Evolutionary conservation across 2,329 filamentous ascomycete genomes (phyloP).

Genomic region (Apiospora saccharicola): DNA sequence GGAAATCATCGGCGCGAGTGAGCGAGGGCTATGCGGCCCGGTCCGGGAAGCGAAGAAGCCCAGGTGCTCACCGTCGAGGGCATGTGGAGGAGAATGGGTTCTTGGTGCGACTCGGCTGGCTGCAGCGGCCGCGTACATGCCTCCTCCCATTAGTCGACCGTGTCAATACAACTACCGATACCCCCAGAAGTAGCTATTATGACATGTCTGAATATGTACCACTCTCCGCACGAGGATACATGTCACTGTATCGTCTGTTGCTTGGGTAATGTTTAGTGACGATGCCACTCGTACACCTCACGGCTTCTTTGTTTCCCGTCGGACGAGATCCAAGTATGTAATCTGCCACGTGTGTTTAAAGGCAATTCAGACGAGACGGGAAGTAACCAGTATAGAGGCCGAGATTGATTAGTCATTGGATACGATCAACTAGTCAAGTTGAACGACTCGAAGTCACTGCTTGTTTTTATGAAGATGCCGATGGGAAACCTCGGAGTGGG

Average conservation of each 20-base stretch:
- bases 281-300: neutral
- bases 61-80: neutral
- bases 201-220: neutral
- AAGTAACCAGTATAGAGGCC: neutral
- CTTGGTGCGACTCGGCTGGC: neutral
- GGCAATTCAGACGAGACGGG: neutral
- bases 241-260: neutral
- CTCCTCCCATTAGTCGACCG: neutral
- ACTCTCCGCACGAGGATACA: neutral
- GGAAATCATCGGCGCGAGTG: neutral
- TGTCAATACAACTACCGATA: neutral
- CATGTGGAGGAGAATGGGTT: neutral
- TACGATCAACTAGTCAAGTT: neutral
- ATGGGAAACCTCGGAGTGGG: neutral
- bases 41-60: neutral
- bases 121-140: neutral
- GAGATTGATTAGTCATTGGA: neutral
- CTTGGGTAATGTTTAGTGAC: neutral
- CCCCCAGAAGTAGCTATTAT: neutral
- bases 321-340: neutral
- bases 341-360: neutral
- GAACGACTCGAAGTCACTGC: neutral
- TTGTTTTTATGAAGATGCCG: neutral
- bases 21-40: neutral
- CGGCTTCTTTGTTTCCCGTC: neutral